phyloP scores from a whole-genome alignment of 768 basidiomycete genomes.

The Lactarius quietus region DNA sequence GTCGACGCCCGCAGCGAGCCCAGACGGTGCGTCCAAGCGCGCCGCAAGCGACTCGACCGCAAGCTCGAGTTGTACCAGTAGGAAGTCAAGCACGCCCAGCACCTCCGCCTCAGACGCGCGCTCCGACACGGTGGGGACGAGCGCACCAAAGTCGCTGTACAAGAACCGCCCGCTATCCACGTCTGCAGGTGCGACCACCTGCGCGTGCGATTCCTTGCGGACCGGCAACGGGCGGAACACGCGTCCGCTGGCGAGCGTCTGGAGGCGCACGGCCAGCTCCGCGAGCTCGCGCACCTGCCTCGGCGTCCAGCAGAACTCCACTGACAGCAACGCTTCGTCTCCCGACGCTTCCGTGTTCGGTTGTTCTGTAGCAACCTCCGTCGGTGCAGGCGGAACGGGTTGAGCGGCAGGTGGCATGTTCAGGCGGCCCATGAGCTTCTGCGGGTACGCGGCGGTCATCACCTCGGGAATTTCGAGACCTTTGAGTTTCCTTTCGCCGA shows the following conservation, averaged over 20 bases:
- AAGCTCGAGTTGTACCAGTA: conserved; percentile 76
- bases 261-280: conserved; percentile 69
- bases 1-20: neutral
- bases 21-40: conserved; percentile 10
- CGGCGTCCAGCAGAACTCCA: conserved; percentile 46
- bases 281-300: conserved; percentile 73
- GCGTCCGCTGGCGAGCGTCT: conserved; percentile 58
- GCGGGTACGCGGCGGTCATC: conserved; percentile 82
- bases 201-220: conserved; percentile 24
- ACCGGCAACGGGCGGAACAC: conserved; percentile 24
- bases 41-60: conserved; percentile 33
- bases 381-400: neutral
- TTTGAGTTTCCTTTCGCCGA: conserved; percentile 92
- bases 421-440: conserved; percentile 65
- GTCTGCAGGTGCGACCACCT: conserved; percentile 27
- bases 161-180: conserved; percentile 11
- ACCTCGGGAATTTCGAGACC: conserved; percentile 90
- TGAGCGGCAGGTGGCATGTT: conserved; percentile 25
- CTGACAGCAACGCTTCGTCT: neutral
- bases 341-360: conserved; percentile 37
- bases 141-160: conserved; percentile 45
- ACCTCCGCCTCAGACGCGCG: conserved; percentile 71
- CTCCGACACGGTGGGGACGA: conserved; percentile 67
- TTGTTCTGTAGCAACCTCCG: conserved; percentile 32
- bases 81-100: conserved; percentile 68